Conservation (phyloP, 2,329 filamentous ascomycete genomes). For the Dendrostoma leiphaemia region DNA sequence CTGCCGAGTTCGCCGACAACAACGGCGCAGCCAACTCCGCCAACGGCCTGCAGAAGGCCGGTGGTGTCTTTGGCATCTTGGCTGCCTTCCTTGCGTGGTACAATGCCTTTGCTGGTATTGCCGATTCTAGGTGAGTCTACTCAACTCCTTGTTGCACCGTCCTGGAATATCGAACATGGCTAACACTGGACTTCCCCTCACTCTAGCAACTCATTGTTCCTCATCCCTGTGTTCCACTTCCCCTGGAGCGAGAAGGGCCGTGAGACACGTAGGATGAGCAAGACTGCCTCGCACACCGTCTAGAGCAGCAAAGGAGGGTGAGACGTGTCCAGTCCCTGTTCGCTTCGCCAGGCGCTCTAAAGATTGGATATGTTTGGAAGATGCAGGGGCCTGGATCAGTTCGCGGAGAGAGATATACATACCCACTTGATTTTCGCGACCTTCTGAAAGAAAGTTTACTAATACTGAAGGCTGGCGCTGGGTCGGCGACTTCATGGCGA, state of each 20-base stretch:
- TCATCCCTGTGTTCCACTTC: conserved; percentile 90
- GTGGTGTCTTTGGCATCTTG: conserved; percentile 76
- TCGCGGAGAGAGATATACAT: too few species aligned
- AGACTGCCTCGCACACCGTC: conserved; percentile 44
- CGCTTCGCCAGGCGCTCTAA: too few species aligned
- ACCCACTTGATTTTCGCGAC: too few species aligned
- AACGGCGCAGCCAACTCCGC: conserved; percentile 46
- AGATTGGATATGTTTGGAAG: too few species aligned
- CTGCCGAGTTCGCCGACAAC: conserved; percentile 57
- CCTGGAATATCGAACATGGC: not conserved
- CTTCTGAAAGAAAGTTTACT: too few species aligned
- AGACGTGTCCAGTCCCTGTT: too few species aligned
- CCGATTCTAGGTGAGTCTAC: conserved; percentile 63
- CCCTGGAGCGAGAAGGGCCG: conserved; percentile 84
- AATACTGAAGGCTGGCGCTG: too few species aligned
- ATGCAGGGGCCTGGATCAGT: too few species aligned
- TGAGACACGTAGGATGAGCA: conserved; percentile 49
- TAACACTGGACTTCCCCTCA: conserved; percentile 5
- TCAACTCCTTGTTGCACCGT: not conserved
- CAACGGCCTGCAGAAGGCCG: conserved; percentile 60
- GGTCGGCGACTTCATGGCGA: too few species aligned
- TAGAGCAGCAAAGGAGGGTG: conserved; percentile 19
- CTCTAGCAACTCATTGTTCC: conserved; percentile 78
- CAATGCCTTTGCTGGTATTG: conserved; percentile 79
- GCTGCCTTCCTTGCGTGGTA: conserved; percentile 85